These are phyloP conservation scores for Wallacemonas sp. DNA, from an alignment of 208 protist genomes.

Conservation along the genomic window DNA sequence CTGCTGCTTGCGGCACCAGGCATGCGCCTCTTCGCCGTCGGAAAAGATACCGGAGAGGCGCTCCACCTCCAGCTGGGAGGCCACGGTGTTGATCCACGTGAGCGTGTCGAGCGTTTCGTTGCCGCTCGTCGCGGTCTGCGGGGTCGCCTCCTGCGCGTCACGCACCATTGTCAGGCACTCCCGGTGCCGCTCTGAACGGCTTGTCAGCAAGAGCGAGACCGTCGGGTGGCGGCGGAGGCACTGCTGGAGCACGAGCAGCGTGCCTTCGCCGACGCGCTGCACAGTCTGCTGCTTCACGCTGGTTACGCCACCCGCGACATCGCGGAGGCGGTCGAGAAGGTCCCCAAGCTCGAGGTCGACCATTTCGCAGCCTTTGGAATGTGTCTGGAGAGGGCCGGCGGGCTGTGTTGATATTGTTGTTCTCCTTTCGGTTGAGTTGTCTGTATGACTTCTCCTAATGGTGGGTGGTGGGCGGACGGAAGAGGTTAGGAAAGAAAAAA, in stretches of 20 bases:
- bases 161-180: constrained; percentile 29
- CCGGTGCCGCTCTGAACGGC: constrained; percentile 32
- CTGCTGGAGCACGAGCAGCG: constrained; percentile 64
- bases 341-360: constrained; percentile 53
- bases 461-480: too few relatives aligned
- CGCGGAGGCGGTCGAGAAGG: constrained; percentile 69
- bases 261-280: constrained; percentile 42
- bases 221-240: constrained; percentile 68
- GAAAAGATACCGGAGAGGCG: constrained; percentile 58
- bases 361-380: constrained; percentile 25
- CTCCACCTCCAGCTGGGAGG: constrained; percentile 67
- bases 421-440: too few relatives aligned
- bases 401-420: neutral
- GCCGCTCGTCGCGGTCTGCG: neutral
- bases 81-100: constrained; percentile 59
- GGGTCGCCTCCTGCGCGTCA: constrained; percentile 24
- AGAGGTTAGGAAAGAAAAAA: too few relatives aligned
- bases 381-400: neutral
- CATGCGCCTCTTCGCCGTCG: constrained; percentile 25
- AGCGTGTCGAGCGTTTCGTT: constrained; percentile 6
- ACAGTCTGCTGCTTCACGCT: constrained; percentile 20
- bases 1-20: constrained; percentile 15
- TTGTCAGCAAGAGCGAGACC: constrained; percentile 23
- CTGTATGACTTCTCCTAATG: too few relatives aligned
- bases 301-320: constrained; percentile 57